phyloP scores from a whole-genome alignment of 2,329 filamentous ascomycete genomes.

The Coniochaeta hoffmannii region DNA sequence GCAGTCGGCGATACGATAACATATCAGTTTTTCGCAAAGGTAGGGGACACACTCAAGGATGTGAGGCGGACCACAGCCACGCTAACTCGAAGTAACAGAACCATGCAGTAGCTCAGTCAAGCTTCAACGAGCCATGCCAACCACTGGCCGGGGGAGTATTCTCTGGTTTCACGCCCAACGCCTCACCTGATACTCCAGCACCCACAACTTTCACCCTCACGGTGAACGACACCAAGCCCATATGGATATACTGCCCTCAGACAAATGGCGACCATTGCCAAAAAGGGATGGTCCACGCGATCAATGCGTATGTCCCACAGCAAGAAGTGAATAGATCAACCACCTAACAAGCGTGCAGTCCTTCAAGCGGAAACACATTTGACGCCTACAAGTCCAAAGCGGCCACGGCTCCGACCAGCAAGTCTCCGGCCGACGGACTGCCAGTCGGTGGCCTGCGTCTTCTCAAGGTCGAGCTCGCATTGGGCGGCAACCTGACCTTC shows the following conservation, averaged over 20 bases:
- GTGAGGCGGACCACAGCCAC: neutral
- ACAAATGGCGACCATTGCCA: constrained; percentile 36
- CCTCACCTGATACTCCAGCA: constrained; percentile 19
- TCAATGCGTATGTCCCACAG: constrained; percentile 25
- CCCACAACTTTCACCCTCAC: constrained; percentile 34
- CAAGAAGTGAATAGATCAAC: neutral
- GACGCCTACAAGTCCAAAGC: constrained; percentile 24
- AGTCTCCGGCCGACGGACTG: constrained; percentile 19
- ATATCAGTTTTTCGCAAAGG: constrained; percentile 32
- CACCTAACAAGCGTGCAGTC: constrained; percentile 10
- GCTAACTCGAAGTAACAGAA: constrained; percentile 17
- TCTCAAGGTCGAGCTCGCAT: constrained; percentile 24
- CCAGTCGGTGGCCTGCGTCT: constrained; percentile 25
- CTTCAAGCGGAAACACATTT: constrained; percentile 24
- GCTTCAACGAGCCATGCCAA: constrained; percentile 30
- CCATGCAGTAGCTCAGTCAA: constrained; percentile 32
- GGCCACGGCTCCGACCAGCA: constrained; percentile 17
- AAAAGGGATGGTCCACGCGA: constrained; percentile 29
- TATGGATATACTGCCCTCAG: constrained; percentile 42
- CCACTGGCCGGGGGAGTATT: constrained; percentile 29
- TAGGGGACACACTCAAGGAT: constrained; percentile 4
- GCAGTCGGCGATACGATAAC: constrained; percentile 29
- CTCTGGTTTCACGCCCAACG: constrained; percentile 31
- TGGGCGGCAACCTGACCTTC: constrained; percentile 22
- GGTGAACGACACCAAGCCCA: constrained; percentile 35